Conservation (phyloP, 371 early-diverging fungal genomes). For the Apophysomyces ossiformis region DNA sequence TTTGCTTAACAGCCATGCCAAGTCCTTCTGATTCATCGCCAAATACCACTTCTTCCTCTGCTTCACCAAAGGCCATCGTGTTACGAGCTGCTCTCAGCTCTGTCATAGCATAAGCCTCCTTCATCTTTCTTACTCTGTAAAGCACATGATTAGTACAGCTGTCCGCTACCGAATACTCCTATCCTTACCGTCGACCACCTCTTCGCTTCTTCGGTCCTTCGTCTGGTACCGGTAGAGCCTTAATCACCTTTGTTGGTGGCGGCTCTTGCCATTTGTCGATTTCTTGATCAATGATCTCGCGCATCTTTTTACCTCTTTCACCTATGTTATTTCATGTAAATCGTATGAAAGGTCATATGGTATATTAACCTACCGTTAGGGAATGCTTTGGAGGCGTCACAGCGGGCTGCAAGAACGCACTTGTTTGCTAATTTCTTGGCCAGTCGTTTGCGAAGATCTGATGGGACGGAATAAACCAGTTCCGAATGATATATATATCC, state of each 20-base stretch:
- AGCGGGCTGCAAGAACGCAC: slow-evolving; percentile 82
- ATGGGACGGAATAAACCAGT: slow-evolving; percentile 68
- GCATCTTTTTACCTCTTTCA: slow-evolving; percentile 67
- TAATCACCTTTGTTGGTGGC: slow-evolving; percentile 81
- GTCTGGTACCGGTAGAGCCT: slow-evolving; percentile 91
- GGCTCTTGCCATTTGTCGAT: slow-evolving; percentile 88
- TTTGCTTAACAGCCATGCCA: slow-evolving; percentile 83
- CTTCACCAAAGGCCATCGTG: slow-evolving; percentile 90
- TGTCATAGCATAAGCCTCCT: slow-evolving; percentile 85
- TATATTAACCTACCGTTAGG: slow-evolving; percentile 59
- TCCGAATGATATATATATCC: slow-evolving; percentile 86
- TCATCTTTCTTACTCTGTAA: slow-evolving; percentile 76
- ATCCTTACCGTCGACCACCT: slow-evolving; percentile 77
- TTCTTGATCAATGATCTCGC: slow-evolving; percentile 84
- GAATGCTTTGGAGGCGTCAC: slow-evolving; percentile 77
- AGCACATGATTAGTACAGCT: background rate
- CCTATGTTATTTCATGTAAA: slow-evolving; percentile 35
- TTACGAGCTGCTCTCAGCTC: slow-evolving; percentile 92
- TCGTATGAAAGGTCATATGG: background rate
- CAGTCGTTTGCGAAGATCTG: slow-evolving; percentile 80
- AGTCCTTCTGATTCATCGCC: slow-evolving; percentile 86
- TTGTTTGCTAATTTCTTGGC: slow-evolving; percentile 85
- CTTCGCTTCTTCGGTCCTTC: slow-evolving; percentile 91
- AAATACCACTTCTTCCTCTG: slow-evolving; percentile 87
- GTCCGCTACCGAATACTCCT: background rate